Evolutionary conservation across 176 grass and related monocot genomes (phyloP), one percentile per base, ranked within the genome.

Genomic region (barley (Hordeum vulgare)): DNA sequence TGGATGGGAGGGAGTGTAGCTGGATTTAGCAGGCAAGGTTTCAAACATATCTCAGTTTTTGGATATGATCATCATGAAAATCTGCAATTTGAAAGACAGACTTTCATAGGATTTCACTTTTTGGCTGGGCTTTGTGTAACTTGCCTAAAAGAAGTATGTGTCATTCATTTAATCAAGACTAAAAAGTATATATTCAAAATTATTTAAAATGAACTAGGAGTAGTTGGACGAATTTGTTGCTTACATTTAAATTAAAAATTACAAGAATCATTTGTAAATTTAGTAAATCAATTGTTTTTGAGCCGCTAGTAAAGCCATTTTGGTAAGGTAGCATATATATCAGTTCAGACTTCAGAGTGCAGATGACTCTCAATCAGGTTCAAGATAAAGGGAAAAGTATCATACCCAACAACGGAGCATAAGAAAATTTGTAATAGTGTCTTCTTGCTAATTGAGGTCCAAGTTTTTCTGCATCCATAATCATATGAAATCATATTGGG

Each of bases 381-480:
- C 77, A 73, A 53, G n/a, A n/a, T n/a, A 68, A 31, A 20, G n/a
- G 11, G 36, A 17, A 23, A n/a, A 23, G 65, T 17, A 40, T 44
- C 65, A 53, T 62, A 87, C 89, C 85, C 89, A 87, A 87, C 74
- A 29, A 84, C 61, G 44, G 85, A 90, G 85, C 89, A 87, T 64
- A 87, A 17, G 59, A 90, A 90, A 64, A 87, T 81, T 56, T 86
- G 80, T 28, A 80, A 80, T 15, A 87, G 18, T 21, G 74, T 73
- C 83, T 80, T 90, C 51, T 71, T 77, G 21, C 33, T 84, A n/a
- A 90, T 68, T 61, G 39, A 75, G 54, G 28, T 74, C 53, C 85
- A 78, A 23, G 89, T 84, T 65, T 83, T 87, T 45, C 85, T 90
- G 89, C 66, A 84, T 9, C 57, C 54, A 77, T 23, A 44, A 71